A percentile compares a stretch with the other conserved stretches of the same genome.
phyloP scores from a whole-genome alignment of 1,139 yeast species.

The Hyphopichia pseudoburtonii region DNA sequence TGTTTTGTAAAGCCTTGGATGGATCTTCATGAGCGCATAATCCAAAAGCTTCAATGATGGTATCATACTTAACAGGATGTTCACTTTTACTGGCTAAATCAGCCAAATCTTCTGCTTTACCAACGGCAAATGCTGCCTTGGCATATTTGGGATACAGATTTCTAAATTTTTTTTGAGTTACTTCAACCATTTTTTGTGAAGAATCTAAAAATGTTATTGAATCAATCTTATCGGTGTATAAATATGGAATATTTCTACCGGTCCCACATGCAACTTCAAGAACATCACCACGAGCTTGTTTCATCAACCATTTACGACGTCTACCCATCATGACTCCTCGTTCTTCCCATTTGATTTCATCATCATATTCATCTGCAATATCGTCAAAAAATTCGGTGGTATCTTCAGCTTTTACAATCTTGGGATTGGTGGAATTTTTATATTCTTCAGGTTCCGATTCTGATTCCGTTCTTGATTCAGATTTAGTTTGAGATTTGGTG shows the following conservation, averaged over 20 bases:
- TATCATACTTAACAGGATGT: slow-evolving; percentile 67
- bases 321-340: slow-evolving; percentile 76
- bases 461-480: slow-evolving; percentile 3
- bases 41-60: slow-evolving; percentile 92
- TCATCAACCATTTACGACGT: slow-evolving; percentile 82
- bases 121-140: slow-evolving; percentile 83
- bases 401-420: slow-evolving; percentile 68
- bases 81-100: slow-evolving; percentile 45
- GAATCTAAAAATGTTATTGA: slow-evolving; percentile 87
- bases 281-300: slow-evolving; percentile 79
- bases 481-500: slow-evolving; percentile 1
- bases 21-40: slow-evolving; percentile 96
- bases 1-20: slow-evolving; percentile 72
- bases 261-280: slow-evolving; percentile 96
- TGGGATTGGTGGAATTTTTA: slow-evolving; percentile 33
- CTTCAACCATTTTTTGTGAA: slow-evolving; percentile 79
- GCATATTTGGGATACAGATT: slow-evolving; percentile 62
- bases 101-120: slow-evolving; percentile 84
- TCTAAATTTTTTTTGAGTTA: slow-evolving; percentile 74
- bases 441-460: slow-evolving; percentile 7
- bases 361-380: slow-evolving; percentile 80
- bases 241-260: slow-evolving; percentile 83
- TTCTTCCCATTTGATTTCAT: slow-evolving; percentile 85
- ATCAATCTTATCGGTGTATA: slow-evolving; percentile 57
- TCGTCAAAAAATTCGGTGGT: slow-evolving; percentile 80